Percentiles rank a stretch among this genome's conserved stretches.
phyloP scores from a whole-genome alignment of 495 filamentous ascomycete species.

The Xylaria sp. region DNA sequence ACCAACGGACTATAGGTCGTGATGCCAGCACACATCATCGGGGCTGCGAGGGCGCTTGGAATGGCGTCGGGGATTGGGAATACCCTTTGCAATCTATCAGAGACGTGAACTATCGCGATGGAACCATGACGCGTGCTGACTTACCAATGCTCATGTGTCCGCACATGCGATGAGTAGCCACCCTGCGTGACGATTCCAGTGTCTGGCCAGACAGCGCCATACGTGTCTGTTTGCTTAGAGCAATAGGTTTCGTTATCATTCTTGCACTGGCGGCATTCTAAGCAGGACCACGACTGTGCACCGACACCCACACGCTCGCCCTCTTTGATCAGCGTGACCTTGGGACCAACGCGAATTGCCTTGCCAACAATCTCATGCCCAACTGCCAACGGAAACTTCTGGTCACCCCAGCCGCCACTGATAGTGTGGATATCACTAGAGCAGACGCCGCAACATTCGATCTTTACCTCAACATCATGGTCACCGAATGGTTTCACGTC shows the following conservation, averaged over 20 bases:
- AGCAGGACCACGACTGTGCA: slow-evolving; percentile 61
- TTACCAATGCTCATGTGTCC: slow-evolving; percentile 63
- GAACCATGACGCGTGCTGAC: slow-evolving; percentile 1
- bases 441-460: slow-evolving; percentile 63
- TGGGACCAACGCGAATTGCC: slow-evolving; percentile 61
- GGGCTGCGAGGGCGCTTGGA: slow-evolving; percentile 70
- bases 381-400: slow-evolving; percentile 59
- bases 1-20: slow-evolving; percentile 82
- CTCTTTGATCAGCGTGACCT: slow-evolving; percentile 61
- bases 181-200: slow-evolving; percentile 61
- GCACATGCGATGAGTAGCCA: slow-evolving; percentile 61
- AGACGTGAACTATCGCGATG: not conserved
- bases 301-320: slow-evolving; percentile 66
- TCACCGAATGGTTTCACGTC: slow-evolving; percentile 64
- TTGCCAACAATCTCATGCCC: slow-evolving; percentile 61
- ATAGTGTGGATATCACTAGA: slow-evolving; percentile 65
- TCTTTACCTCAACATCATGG: slow-evolving; percentile 51
- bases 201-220: slow-evolving; percentile 61
- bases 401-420: slow-evolving; percentile 61
- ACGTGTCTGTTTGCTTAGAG: slow-evolving; percentile 61
- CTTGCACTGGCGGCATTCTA: slow-evolving; percentile 64
- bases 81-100: slow-evolving; percentile 45
- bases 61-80: slow-evolving; percentile 84
- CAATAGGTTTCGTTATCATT: slow-evolving; percentile 67
- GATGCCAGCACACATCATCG: slow-evolving; percentile 89